These are phyloP conservation scores for Yamadazyma siamensis DNA, from an alignment of 1,139 yeast genomes.

Conservation along the genomic window DNA sequence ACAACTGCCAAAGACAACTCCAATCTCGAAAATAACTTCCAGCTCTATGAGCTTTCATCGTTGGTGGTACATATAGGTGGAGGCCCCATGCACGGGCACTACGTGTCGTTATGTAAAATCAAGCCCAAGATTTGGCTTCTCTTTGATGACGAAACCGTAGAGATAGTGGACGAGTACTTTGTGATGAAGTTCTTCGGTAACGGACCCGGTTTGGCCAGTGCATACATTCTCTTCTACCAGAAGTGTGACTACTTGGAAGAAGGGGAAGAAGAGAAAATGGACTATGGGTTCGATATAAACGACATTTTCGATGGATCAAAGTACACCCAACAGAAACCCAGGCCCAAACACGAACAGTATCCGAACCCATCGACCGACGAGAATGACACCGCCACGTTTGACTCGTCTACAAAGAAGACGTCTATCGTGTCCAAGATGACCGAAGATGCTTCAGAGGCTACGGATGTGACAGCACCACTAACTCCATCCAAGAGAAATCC, in stretches of 20 bases:
- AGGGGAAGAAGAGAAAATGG: conserved; percentile 22
- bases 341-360: neutral
- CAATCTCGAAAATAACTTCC: conserved; percentile 26
- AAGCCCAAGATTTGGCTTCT: conserved; percentile 81
- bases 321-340: conserved; percentile 4
- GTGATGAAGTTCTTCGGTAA: conserved; percentile 89
- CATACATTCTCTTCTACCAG: conserved; percentile 78
- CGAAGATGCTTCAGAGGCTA: conserved; percentile 2
- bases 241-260: conserved; percentile 21
- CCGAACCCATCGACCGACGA: conserved; percentile 1
- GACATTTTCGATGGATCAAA: conserved; percentile 20
- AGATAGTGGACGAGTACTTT: conserved; percentile 76
- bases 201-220: conserved; percentile 84
- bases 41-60: conserved; percentile 77
- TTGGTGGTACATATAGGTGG: conserved; percentile 95
- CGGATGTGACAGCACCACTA: conserved; percentile 1
- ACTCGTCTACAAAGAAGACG: conserved; percentile 9
- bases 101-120: conserved; percentile 81
- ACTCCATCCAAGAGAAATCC: conserved; percentile 10
- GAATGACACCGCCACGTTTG: conserved; percentile 7
- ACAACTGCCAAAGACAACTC: conserved; percentile 33
- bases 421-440: conserved; percentile 8
- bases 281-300: conserved; percentile 34
- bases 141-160: conserved; percentile 95
- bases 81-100: conserved; percentile 97